phyloP scores from a whole-genome alignment of 495 filamentous ascomycete species.

The Ramalina peruviana region DNA sequence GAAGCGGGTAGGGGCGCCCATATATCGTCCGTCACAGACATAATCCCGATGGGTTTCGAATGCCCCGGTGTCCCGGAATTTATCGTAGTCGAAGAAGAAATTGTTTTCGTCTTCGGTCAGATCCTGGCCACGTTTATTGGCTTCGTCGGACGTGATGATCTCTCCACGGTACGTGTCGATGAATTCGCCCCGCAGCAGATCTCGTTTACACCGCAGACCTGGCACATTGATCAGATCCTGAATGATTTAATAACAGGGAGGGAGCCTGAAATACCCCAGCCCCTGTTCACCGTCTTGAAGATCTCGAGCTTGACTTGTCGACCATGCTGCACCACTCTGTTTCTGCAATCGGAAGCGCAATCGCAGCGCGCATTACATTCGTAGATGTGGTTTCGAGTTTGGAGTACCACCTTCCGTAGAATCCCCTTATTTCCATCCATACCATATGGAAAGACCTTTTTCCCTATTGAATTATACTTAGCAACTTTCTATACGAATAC shows the following conservation, averaged over 20 bases:
- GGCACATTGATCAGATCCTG: conserved; percentile 5
- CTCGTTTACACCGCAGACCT: conserved; percentile 56
- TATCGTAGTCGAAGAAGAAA: conserved; percentile 84
- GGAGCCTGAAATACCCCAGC: conserved; percentile 50
- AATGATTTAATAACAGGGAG: neutral
- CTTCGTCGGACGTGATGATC: conserved; percentile 59
- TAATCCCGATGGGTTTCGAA: conserved; percentile 23
- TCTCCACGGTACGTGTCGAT: conserved; percentile 84
- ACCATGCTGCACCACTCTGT: conserved; percentile 68
- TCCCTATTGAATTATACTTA: neutral
- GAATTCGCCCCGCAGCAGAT: conserved; percentile 66
- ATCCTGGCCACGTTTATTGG: conserved; percentile 39
- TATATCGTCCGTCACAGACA: conserved; percentile 44
- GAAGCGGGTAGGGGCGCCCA: conserved; percentile 44
- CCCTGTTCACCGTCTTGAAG: conserved; percentile 63
- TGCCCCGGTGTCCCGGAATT: conserved; percentile 37
- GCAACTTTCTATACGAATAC: neutral
- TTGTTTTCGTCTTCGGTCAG: conserved; percentile 35
- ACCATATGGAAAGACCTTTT: conserved; percentile 27
- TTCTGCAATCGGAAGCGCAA: conserved; percentile 56
- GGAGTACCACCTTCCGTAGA: conserved; percentile 7
- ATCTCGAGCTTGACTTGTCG: conserved; percentile 63
- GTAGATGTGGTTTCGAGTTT: conserved; percentile 39
- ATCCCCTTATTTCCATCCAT: conserved; percentile 1
- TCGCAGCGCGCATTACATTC: conserved; percentile 68